phyloP scores from a whole-genome alignment of 306 rosid species.

The Vicia sativa region DNA sequence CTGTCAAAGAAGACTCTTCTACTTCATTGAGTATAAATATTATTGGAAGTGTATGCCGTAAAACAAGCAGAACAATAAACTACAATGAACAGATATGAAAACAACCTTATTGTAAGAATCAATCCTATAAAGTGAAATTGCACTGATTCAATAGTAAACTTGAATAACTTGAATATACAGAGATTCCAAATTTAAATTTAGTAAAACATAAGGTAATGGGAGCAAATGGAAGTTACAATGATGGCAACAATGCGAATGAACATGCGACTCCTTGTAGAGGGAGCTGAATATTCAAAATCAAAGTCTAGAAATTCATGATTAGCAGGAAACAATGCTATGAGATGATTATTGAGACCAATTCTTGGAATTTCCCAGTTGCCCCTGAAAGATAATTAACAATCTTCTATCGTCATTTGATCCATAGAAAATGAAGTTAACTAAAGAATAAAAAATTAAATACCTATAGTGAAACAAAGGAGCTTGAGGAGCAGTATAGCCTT shows the following conservation, averaged over 20 bases:
- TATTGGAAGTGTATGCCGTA: constrained; percentile 72
- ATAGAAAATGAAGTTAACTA: not conserved
- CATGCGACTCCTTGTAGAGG: constrained; percentile 52
- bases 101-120: too few species aligned
- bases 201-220: constrained; percentile 16
- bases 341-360: constrained; percentile 58
- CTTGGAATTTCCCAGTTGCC: constrained; percentile 73
- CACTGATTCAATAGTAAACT: not conserved
- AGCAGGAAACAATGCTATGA: constrained; percentile 49
- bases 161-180: not conserved
- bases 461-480: constrained; percentile 61
- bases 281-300: constrained; percentile 55
- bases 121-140: constrained; percentile 3
- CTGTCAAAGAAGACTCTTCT: constrained; percentile 56
- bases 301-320: constrained; percentile 50
- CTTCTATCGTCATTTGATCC: constrained; percentile 25
- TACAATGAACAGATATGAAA: constrained; percentile 44
- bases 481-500: constrained; percentile 60
- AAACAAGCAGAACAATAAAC: constrained; percentile 70
- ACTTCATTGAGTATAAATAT: constrained; percentile 57
- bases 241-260: constrained; percentile 69
- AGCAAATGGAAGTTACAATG: constrained; percentile 53
- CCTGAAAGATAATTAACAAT: constrained; percentile 41
- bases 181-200: not conserved
- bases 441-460: constrained; percentile 39